Evolutionary conservation across 805 yeast species (phyloP), one percentile per base, ranked within the genome.

Genomic region (Ogataea allantospora): DNA sequence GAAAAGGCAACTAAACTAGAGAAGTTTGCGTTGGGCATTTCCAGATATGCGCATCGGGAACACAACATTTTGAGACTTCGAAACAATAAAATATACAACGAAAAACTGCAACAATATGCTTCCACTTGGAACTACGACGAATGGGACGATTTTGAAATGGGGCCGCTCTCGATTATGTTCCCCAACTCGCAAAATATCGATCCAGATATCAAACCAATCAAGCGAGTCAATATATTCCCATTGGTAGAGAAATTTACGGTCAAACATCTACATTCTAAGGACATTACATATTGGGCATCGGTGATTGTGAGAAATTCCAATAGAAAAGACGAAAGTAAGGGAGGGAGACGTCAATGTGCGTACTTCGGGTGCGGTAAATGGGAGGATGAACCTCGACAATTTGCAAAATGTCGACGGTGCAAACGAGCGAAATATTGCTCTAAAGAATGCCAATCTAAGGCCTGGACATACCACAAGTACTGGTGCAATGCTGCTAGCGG

Each of bases 271-370:
- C 77, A 83, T 48, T 78, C 87, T 3, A 76, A 81, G 28, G 96
- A 89, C 50, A 78, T 88, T 70, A 82, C 84, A 50, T 88, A 89
- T 62, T 91, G 99, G 99, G 87, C 97, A 2, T 93, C 96, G 3
- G 95, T 91, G n/a, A 88, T 89, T 26, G 93, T 93, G 89, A 72
- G 98, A 38, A 93, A 93, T 60, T 88, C 96, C 1, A 91, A 96
- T 58, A 75, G 97, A 40, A 80, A 89, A 54, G 93, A 91, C 58
- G 97, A 89, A 55, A 60, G 73, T 28, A 74, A 83, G 41, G 91
- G 91, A 12, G 96, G 97, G 1, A 83, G 91, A 20, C 73, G 98
- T 36, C 98, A 93, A 63, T 91, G 99, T 62, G 96, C 97, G 1
- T 83, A 82, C 58, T 84, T 88, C 50, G 83, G 79, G 18, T 91